A percentile compares a stretch with the other conserved stretches of the same genome.
These are phyloP conservation scores for Cutaneotrichosporon dermatis DNA, from an alignment of 1,284 basidiomycete species.

Conservation along the genomic window DNA sequence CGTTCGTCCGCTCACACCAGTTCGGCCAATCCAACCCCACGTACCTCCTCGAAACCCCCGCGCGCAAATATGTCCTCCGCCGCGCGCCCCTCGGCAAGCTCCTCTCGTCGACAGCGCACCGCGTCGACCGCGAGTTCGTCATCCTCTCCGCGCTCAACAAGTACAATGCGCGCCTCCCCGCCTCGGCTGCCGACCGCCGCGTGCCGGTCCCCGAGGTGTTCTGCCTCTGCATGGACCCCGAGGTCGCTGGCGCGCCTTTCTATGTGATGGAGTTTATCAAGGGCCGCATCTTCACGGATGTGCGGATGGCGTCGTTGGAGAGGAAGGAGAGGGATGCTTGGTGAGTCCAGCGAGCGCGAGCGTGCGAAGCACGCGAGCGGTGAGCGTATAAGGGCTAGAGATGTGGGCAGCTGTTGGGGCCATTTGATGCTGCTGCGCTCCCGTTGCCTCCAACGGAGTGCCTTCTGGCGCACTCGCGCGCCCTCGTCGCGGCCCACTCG, in stretches of 20 bases:
- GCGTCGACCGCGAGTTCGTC: constrained; percentile 85
- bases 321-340: constrained; percentile 56
- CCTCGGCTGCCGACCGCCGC: constrained; percentile 24
- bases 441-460: no score
- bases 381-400: no score
- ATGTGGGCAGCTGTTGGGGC: no score
- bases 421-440: no score
- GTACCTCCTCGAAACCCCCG: constrained; percentile 54
- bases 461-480: no score
- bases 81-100: constrained; percentile 89
- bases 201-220: constrained; percentile 85
- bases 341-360: background rate
- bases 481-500: no score
- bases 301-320: constrained; percentile 64
- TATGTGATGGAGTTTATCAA: constrained; percentile 94
- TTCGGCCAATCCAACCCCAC: constrained; percentile 79
- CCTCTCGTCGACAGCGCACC: constrained; percentile 83
- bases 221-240: constrained; percentile 70
- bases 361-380: no score
- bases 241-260: constrained; percentile 81
- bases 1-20: constrained; percentile 3
- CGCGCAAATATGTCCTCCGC: constrained; percentile 61
- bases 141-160: constrained; percentile 70
- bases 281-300: constrained; percentile 87
- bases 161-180: constrained; percentile 56